Conservation (phyloP, 805 yeast genomes). For the Metschnikowia colocasiae region DNA sequence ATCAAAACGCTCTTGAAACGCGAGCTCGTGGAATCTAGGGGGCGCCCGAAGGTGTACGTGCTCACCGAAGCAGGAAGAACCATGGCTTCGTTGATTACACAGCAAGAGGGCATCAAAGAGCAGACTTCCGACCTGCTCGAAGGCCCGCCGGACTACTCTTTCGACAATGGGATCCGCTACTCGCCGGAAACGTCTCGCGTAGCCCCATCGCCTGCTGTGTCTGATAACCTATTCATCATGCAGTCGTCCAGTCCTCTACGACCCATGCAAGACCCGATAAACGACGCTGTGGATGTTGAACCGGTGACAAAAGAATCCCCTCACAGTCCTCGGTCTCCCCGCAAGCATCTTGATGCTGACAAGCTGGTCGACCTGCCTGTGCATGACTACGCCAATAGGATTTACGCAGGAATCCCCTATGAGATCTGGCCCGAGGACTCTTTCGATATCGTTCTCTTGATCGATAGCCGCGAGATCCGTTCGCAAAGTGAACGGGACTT, state of each 20-base stretch:
- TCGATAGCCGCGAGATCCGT: slow-evolving; percentile 82
- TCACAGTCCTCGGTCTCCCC: neutral
- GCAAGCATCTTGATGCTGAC: neutral
- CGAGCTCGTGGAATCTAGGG: slow-evolving; percentile 52
- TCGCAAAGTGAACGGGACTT: slow-evolving; percentile 66
- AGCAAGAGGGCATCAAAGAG: slow-evolving; percentile 36
- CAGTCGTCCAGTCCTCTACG: slow-evolving; percentile 6
- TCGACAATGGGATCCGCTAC: slow-evolving; percentile 33
- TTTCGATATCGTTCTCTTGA: slow-evolving; percentile 56
- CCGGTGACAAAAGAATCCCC: no score
- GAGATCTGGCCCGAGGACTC: slow-evolving; percentile 60
- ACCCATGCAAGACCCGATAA: neutral
- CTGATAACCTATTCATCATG: neutral
- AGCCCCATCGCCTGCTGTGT: neutral
- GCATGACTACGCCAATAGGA: slow-evolving; percentile 25
- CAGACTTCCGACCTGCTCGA: slow-evolving; percentile 19
- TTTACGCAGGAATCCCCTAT: slow-evolving; percentile 29
- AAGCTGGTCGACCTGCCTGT: neutral
- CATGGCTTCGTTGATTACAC: slow-evolving; percentile 55
- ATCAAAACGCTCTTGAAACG: slow-evolving; percentile 59
- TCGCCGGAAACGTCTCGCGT: neutral
- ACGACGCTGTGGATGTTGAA: no score
- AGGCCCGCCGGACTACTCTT: slow-evolving; percentile 23
- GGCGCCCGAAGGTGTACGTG: slow-evolving; percentile 57
- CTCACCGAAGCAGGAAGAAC: slow-evolving; percentile 68